Percentiles rank a stretch among this genome's conserved stretches.
Evolutionary conservation across 139 green algal genomes (phyloP).

Genomic region (Closterium sp.): DNA sequence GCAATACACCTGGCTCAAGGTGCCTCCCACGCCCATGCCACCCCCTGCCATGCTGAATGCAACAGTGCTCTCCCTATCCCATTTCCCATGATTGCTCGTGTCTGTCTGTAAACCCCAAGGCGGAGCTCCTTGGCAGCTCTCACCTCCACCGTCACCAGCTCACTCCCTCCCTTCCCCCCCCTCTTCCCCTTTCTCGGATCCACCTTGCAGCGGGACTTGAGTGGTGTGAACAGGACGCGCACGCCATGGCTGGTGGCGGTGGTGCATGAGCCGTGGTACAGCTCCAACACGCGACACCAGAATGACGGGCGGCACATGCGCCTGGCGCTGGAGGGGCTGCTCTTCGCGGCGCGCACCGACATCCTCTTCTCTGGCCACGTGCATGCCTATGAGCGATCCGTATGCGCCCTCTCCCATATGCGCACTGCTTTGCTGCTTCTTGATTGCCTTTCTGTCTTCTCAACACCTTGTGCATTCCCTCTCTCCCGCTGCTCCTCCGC

Average conservation of each 20-base stretch:
- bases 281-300: conserved; percentile 67
- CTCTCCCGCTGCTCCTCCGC: neutral
- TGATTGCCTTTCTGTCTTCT: neutral
- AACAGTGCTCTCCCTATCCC: neutral
- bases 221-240: conserved; percentile 59
- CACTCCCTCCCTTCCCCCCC: neutral
- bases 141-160: neutral
- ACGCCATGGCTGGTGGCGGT: conserved; percentile 77
- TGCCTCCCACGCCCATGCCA: neutral
- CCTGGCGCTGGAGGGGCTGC: conserved; percentile 61
- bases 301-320: conserved; percentile 66
- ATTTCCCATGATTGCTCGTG: too few relatives aligned
- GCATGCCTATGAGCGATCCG: conserved; percentile 70
- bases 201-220: conserved; percentile 59
- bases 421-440: neutral
- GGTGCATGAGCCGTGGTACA: conserved; percentile 83
- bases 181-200: neutral
- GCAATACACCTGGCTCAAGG: conserved; percentile 71
- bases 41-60: neutral
- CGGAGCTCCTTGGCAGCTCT: neutral
- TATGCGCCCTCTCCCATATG: neutral
- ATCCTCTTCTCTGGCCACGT: conserved; percentile 75
- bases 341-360: conserved; percentile 68
- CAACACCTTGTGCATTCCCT: neutral
- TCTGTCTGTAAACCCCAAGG: too few relatives aligned